phyloP scores from a whole-genome alignment of 2,329 filamentous ascomycete species.

The Volutella citrinella region DNA sequence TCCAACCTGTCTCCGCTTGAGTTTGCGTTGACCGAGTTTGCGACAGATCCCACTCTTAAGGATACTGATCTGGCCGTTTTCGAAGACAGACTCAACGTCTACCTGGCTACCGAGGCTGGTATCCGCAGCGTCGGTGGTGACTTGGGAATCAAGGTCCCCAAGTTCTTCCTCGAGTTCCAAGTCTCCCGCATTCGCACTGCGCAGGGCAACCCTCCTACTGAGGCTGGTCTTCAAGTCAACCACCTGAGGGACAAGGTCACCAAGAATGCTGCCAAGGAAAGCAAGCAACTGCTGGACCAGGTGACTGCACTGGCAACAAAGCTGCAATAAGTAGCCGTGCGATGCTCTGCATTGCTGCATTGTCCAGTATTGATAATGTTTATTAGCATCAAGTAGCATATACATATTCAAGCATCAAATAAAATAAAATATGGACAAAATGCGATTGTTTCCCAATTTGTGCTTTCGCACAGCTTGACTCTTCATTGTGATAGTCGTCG shows the following conservation, averaged over 20 bases:
- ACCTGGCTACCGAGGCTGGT: slow-evolving; percentile 58
- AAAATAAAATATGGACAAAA: no score
- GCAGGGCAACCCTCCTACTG: slow-evolving; percentile 51
- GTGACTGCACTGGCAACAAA: no score
- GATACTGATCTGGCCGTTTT: slow-evolving; percentile 48
- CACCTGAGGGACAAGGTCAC: slow-evolving; percentile 56
- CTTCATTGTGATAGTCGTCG: no score
- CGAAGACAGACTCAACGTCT: slow-evolving; percentile 52
- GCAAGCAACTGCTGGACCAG: slow-evolving; percentile 47
- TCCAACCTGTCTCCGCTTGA: slow-evolving; percentile 46
- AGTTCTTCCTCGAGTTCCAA: slow-evolving; percentile 61
- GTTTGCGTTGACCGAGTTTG: slow-evolving; percentile 54
- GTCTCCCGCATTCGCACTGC: slow-evolving; percentile 57
- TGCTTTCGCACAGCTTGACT: no score
- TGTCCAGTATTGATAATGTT: no score
- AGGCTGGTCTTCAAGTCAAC: slow-evolving; percentile 51
- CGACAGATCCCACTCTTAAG: slow-evolving; percentile 48
- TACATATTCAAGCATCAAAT: no score
- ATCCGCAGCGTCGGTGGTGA: slow-evolving; percentile 51
- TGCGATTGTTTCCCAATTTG: no score
- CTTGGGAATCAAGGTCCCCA: slow-evolving; percentile 58
- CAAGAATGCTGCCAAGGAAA: slow-evolving; percentile 51
- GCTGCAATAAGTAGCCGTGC: no score
- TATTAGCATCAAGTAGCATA: no score
- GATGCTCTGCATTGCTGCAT: no score